Conservation (phyloP, 371 early-diverging fungal species). For the Fennellomyces sp. region DNA sequence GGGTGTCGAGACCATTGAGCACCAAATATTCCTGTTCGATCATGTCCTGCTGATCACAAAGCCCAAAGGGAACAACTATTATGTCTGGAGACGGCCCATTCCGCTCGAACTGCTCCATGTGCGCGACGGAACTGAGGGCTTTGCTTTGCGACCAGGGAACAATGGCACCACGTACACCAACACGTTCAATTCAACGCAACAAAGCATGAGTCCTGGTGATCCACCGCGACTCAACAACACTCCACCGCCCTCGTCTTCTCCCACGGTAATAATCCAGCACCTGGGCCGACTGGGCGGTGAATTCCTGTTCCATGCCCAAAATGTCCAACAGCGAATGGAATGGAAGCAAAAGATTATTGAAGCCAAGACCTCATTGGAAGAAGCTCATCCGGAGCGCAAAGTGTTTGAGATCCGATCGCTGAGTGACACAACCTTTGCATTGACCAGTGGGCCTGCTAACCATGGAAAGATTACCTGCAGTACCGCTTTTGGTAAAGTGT, state of each 20-base stretch:
- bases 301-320: constrained; percentile 73
- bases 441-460: constrained; percentile 14
- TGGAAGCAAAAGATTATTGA: constrained; percentile 87
- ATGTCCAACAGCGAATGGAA: constrained; percentile 69
- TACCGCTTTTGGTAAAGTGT: constrained; percentile 58
- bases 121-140: constrained; percentile 52
- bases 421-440: constrained; percentile 43
- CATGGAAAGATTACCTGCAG: constrained; percentile 72
- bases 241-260: not conserved
- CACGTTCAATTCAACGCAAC: not conserved
- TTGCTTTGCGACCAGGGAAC: constrained; percentile 9
- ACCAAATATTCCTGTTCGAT: constrained; percentile 86
- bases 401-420: constrained; percentile 66
- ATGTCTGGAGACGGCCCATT: constrained; percentile 63
- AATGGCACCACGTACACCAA: constrained; percentile 7
- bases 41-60: constrained; percentile 81
- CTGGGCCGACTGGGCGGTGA: constrained; percentile 78
- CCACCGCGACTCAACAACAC: constrained; percentile 3
- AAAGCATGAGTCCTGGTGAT: not conserved
- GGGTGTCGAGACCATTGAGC: constrained; percentile 68
- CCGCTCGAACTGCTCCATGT: constrained; percentile 63
- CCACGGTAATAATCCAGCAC: constrained; percentile 48
- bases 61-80: constrained; percentile 51
- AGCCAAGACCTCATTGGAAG: constrained; percentile 59
- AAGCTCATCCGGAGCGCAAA: constrained; percentile 43